A percentile compares a stretch with the other conserved stretches of the same genome.
Evolutionary conservation across 495 filamentous ascomycete genomes (phyloP).

Genomic region (Cudoniella acicularis): DNA sequence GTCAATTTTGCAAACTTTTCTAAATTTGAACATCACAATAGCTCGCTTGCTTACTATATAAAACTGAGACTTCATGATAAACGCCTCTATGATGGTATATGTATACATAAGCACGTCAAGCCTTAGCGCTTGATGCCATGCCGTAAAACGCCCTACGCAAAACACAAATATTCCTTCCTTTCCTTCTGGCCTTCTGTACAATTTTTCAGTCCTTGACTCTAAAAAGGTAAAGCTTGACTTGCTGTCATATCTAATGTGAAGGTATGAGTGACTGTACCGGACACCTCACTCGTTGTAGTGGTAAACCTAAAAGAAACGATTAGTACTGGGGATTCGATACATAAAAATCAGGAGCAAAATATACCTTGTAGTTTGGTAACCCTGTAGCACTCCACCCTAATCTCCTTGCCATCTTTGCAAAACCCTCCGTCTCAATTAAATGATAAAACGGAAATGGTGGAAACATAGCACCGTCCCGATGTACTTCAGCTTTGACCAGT

Average conservation of each 20-base stretch:
- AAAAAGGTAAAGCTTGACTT: slow-evolving; percentile 7
- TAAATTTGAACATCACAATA: too few species aligned
- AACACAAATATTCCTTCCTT: not conserved
- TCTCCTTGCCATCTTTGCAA: slow-evolving; percentile 92
- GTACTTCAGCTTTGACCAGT: slow-evolving; percentile 94
- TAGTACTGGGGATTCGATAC: not conserved
- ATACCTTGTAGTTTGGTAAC: slow-evolving; percentile 94
- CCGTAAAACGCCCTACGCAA: slow-evolving; percentile 19
- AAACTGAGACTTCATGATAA: slow-evolving; percentile 1
- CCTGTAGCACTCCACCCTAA: slow-evolving; percentile 82
- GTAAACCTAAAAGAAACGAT: slow-evolving; percentile 58
- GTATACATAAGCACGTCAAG: slow-evolving; percentile 22
- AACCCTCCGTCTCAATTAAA: slow-evolving; percentile 95
- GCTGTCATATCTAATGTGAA: slow-evolving; percentile 12
- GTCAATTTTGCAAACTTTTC: too few species aligned
- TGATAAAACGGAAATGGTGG: slow-evolving; percentile 95
- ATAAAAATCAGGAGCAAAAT: not conserved
- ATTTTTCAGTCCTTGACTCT: slow-evolving; percentile 11
- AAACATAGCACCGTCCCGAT: slow-evolving; percentile 98
- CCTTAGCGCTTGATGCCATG: slow-evolving; percentile 18
- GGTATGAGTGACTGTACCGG: slow-evolving; percentile 20
- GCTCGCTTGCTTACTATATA: slow-evolving; percentile 7
- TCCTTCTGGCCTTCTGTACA: slow-evolving; percentile 2
- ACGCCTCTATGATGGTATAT: slow-evolving; percentile 18
- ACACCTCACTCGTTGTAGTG: slow-evolving; percentile 78